Conservation (phyloP, 305 asterid genomes). For the Striga hermonthica region DNA sequence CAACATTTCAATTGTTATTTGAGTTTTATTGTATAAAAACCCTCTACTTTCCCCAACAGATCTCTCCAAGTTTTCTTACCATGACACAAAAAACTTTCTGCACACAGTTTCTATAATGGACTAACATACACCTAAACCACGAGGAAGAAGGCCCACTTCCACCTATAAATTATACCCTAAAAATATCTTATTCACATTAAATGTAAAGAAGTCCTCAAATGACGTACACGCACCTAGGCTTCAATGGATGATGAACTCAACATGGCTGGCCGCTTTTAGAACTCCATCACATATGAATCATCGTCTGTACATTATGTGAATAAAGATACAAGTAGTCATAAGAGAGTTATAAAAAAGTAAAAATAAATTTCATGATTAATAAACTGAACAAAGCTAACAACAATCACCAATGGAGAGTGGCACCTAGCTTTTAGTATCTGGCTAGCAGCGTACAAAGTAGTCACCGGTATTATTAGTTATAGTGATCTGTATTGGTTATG, state of each 20-base stretch:
- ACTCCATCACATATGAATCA: constrained; percentile 47
- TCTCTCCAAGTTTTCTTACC: constrained; percentile 17
- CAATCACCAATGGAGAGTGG: too few species aligned
- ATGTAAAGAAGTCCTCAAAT: constrained; percentile 22
- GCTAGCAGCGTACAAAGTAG: too few species aligned
- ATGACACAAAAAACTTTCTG: constrained; percentile 5
- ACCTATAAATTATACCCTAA: constrained; percentile 22
- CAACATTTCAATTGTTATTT: too few species aligned
- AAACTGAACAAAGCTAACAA: constrained; percentile 21
- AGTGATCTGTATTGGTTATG: too few species aligned
- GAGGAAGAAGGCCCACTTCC: constrained; percentile 16
- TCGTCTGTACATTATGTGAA: constrained; percentile 49
- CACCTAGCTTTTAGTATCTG: too few species aligned
- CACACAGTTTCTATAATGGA: constrained; percentile 30
- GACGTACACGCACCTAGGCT: constrained; percentile 15
- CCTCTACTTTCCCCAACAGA: too few species aligned
- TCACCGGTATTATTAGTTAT: too few species aligned
- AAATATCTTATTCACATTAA: constrained; percentile 27
- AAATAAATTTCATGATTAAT: neutral
- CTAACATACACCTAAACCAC: constrained; percentile 30
- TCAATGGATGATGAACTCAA: constrained; percentile 15
- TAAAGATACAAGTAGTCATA: constrained; percentile 23
- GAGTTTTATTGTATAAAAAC: too few species aligned
- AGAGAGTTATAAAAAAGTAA: neutral
- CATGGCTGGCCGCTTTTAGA: neutral